These are phyloP conservation scores for Schizophyllum commune DNA, from an alignment of 1,284 basidiomycete genomes.

Conservation along the genomic window DNA sequence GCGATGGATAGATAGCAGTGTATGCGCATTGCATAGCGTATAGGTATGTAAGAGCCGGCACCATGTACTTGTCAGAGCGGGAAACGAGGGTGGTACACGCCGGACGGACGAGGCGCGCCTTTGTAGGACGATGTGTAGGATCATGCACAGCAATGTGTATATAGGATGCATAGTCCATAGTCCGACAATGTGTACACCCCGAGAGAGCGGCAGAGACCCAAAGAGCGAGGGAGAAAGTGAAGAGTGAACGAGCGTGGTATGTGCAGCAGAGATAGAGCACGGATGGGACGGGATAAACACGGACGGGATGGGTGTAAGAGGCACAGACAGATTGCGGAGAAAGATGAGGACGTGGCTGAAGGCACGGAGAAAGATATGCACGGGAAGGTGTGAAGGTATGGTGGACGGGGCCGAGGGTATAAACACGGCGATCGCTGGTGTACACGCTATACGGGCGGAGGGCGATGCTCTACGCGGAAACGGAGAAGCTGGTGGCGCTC, in stretches of 20 bases:
- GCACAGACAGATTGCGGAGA: background rate
- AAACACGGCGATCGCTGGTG: background rate
- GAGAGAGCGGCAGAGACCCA: background rate
- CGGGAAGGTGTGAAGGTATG: background rate
- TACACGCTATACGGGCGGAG: background rate
- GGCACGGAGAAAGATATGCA: background rate
- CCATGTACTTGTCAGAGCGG: background rate
- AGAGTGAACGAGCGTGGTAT: background rate
- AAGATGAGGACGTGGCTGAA: too few relatives aligned
- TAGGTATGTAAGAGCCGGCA: background rate
- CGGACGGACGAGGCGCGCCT: background rate
- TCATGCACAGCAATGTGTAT: background rate
- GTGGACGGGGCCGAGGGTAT: background rate
- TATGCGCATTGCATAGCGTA: background rate
- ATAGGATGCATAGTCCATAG: background rate
- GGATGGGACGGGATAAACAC: too few relatives aligned
- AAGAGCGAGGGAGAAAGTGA: background rate
- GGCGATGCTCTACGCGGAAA: too few relatives aligned
- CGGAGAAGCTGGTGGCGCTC: too few relatives aligned
- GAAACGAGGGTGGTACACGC: background rate
- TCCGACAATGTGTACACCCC: background rate
- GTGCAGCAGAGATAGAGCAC: background rate
- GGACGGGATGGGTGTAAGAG: too few relatives aligned
- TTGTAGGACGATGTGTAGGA: background rate
- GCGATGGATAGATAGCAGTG: background rate